Base-by-base conservation (phyloP, 495 filamentous ascomycete species). In the Penicillium goetzii region DNA sequence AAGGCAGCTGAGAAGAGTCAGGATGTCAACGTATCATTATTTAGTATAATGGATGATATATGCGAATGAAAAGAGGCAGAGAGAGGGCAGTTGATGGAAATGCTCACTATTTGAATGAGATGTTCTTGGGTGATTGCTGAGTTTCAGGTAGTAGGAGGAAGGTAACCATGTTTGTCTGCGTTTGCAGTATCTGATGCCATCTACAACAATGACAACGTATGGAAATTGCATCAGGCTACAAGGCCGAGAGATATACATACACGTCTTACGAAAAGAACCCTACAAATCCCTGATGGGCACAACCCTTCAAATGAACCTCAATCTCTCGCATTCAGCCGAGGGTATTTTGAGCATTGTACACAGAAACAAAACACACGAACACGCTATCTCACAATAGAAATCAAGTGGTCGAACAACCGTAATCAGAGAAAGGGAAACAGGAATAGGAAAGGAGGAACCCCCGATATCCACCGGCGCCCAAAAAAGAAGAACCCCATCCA, bases 331-430 rank as follows among this genome's bases (percentile, higher is more conserved):
- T 64, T 68, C 49, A 54, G 40, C 65, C 67, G 69, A 76, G 76
- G 75, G 76, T 78, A 79, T 78, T 69, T 71, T 75, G 70, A 79
- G 71, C 73, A 77, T 78, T 78, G 76, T 79, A 80, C 76, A 80
- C 62, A 68, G 43, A 45, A 65, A 68, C 38, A 40, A 59, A 59
- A 50, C 60, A 70, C 63, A 66, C 58, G 50, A 64, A n/a, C 65
- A 73, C 76, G 74, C 69, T 77, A 73, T 75, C 70, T 77, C 74
- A 78, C 73, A 64, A 65, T 59, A 56, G 45, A 57, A 57, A n/a
- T 26, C 28, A 55, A 30, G 52, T n/a, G 52, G 23, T 30, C 25
- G 34, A 36, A 23, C 3, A n/a, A 51, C 30, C 25, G 50, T 4
- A 33, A 36, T 55, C 47, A 71, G 67, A 56, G 40, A 72, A 56